These are phyloP conservation scores for Trichosporon faecale DNA, from an alignment of 1,284 basidiomycete genomes.

Conservation along the genomic window DNA sequence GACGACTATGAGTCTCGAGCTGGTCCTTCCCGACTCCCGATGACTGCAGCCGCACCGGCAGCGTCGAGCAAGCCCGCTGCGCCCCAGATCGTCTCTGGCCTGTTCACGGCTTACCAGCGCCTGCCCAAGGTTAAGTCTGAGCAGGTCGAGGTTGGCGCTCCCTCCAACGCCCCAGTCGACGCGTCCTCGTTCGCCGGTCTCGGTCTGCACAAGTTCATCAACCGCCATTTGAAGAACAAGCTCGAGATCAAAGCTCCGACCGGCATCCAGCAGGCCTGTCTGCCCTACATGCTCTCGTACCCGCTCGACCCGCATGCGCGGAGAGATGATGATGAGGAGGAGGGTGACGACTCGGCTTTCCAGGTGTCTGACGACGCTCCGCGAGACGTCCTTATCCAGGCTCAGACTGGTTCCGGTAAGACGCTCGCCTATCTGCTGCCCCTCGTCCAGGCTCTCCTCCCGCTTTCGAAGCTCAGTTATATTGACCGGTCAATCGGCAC, in stretches of 20 bases:
- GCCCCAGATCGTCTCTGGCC: constrained; percentile 78
- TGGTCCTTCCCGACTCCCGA: constrained; percentile 25
- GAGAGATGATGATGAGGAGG: constrained; percentile 9
- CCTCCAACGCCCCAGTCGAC: constrained; percentile 82
- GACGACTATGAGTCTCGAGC: constrained; percentile 15
- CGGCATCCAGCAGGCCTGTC: constrained; percentile 77
- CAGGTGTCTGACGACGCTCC: constrained; percentile 19
- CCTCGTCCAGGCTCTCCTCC: constrained; percentile 88
- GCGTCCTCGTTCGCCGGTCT: constrained; percentile 70
- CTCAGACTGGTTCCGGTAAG: constrained; percentile 97
- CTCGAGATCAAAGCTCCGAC: constrained; percentile 84
- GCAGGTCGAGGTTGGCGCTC: constrained; percentile 51
- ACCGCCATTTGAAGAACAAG: constrained; percentile 73
- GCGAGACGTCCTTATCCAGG: constrained; percentile 92
- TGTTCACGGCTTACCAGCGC: constrained; percentile 67
- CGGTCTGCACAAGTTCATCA: constrained; percentile 76
- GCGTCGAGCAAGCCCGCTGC: constrained; percentile 15
- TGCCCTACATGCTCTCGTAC: constrained; percentile 65
- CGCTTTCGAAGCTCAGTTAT: constrained; percentile 78
- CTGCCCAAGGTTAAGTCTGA: constrained; percentile 21
- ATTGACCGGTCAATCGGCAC: constrained; percentile 86
- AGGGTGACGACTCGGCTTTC: constrained; percentile 15
- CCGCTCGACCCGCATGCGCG: constrained; percentile 44
- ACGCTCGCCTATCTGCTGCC: constrained; percentile 92
- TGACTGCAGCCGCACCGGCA: background rate